phyloP scores from a whole-genome alignment of 1,284 basidiomycete genomes.

The Boletus sp. region DNA sequence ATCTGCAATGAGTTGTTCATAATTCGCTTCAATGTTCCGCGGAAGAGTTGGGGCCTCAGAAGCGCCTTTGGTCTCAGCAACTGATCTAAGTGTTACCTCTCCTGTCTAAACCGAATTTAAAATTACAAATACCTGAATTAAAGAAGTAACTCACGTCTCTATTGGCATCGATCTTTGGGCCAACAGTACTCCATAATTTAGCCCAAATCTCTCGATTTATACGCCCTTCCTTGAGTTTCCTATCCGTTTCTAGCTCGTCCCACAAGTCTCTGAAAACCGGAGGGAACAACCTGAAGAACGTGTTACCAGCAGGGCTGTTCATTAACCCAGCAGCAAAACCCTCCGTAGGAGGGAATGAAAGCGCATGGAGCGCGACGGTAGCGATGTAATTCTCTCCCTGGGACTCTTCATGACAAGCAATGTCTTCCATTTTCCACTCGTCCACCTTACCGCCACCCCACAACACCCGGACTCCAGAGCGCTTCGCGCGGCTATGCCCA shows the following conservation, averaged over 20 bases:
- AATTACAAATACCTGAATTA: background rate
- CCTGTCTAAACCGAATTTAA: conserved; percentile 26
- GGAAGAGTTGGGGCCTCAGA: conserved; percentile 11
- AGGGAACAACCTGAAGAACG: conserved; percentile 76
- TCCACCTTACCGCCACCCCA: conserved; percentile 67
- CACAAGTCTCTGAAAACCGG: conserved; percentile 85
- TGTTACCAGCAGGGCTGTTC: conserved; percentile 43
- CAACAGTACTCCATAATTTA: conserved; percentile 62
- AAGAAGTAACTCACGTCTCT: conserved; percentile 40
- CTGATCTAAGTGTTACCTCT: conserved; percentile 33
- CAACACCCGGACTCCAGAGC: conserved; percentile 67
- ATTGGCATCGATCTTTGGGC: conserved; percentile 49
- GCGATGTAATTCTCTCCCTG: conserved; percentile 94
- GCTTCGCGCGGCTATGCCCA: conserved; percentile 65
- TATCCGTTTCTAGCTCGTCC: conserved; percentile 80
- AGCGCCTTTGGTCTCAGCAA: conserved; percentile 18
- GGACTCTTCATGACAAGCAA: conserved; percentile 73
- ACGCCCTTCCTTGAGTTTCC: conserved; percentile 63
- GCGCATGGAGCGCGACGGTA: conserved; percentile 77
- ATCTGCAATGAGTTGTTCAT: conserved; percentile 55
- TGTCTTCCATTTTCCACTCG: conserved; percentile 82
- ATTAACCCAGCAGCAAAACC: conserved; percentile 58
- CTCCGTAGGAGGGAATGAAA: conserved; percentile 61
- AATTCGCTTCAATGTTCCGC: conserved; percentile 30
- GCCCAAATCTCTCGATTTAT: conserved; percentile 73